Conservation (phyloP, 2,329 filamentous ascomycete species). For the Monilinia polystroma region DNA sequence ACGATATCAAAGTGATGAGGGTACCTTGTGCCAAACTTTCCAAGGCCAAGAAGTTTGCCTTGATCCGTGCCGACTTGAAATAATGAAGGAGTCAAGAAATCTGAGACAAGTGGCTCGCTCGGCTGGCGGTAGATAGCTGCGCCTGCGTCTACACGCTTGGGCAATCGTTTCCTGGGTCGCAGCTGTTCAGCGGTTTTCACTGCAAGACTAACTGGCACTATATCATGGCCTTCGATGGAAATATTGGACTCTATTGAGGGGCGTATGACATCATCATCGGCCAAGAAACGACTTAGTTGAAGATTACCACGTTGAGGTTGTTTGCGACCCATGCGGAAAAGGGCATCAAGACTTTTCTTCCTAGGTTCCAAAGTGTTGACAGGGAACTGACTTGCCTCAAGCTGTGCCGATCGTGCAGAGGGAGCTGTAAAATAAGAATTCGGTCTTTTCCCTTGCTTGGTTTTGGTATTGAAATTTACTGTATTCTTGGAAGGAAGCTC, state of each 20-base stretch:
- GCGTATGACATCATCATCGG: conserved; percentile 29
- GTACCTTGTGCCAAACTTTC: conserved; percentile 60
- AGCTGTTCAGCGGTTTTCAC: not conserved
- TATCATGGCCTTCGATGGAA: not conserved
- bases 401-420: conserved; percentile 50
- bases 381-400: conserved; percentile 49
- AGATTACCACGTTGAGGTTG: conserved; percentile 37
- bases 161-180: conserved; percentile 33
- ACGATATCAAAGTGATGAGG: conserved; percentile 63
- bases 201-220: not conserved
- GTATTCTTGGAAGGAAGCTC: not conserved
- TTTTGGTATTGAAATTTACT: not conserved
- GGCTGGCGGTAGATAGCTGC: conserved; percentile 41
- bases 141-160: conserved; percentile 37
- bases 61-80: conserved; percentile 29
- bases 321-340: conserved; percentile 49
- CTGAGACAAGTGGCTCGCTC: conserved; percentile 36
- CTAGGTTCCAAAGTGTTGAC: conserved; percentile 47
- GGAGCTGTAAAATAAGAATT: conserved; percentile 30
- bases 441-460: conserved; percentile 16
- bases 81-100: conserved; percentile 32
- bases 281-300: conserved; percentile 43
- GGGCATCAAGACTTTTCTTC: conserved; percentile 55
- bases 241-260: conserved; percentile 24
- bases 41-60: conserved; percentile 53